Percentiles rank a stretch among this genome's conserved stretches.
These are phyloP conservation scores for Cryphonectria japonica DNA, from an alignment of 2,329 filamentous ascomycete species.

Conservation along the genomic window DNA sequence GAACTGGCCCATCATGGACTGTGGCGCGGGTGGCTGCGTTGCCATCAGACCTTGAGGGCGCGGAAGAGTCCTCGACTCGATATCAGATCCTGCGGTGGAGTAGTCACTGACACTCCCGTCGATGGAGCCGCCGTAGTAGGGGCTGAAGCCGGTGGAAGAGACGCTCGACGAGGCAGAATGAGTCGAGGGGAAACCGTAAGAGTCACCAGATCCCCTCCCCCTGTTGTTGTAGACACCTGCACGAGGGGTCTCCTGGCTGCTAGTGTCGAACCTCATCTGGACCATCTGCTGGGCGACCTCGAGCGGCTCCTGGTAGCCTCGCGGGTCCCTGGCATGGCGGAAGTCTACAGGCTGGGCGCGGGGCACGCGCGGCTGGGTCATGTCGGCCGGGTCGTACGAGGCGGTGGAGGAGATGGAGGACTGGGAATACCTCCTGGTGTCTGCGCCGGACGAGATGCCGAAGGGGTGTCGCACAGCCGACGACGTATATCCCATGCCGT, in stretches of 20 bases:
- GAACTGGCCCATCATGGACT: conserved; percentile 99
- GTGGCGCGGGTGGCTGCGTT: conserved; percentile 74
- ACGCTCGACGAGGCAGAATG: conserved; percentile 90
- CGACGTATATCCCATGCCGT: conserved; percentile 71
- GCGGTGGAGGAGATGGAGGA: conserved; percentile 71
- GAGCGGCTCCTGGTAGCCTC: conserved; percentile 78
- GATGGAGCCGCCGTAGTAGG: conserved; percentile 78
- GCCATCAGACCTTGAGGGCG: conserved; percentile 69
- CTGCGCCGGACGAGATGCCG: conserved; percentile 60
- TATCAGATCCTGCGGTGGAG: conserved; percentile 85
- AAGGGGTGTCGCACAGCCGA: conserved; percentile 65
- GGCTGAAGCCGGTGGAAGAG: conserved; percentile 78
- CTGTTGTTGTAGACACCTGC: conserved; percentile 75
- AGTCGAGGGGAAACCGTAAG: conserved; percentile 86
- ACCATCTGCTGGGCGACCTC: conserved; percentile 95
- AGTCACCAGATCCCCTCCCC: conserved; percentile 75
- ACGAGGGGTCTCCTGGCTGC: conserved; percentile 82
- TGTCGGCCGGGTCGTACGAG: conserved; percentile 46
- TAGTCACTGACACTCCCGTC: conserved; percentile 90
- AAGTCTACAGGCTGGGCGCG: conserved; percentile 69
- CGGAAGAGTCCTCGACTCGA: conserved; percentile 87
- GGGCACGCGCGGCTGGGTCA: conserved; percentile 45
- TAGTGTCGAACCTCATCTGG: conserved; percentile 64
- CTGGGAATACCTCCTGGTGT: conserved; percentile 75
- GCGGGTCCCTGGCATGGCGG: conserved; percentile 45